phyloP scores from a whole-genome alignment of 2,329 filamentous ascomycete species.

The Aspergillus tamarii region DNA sequence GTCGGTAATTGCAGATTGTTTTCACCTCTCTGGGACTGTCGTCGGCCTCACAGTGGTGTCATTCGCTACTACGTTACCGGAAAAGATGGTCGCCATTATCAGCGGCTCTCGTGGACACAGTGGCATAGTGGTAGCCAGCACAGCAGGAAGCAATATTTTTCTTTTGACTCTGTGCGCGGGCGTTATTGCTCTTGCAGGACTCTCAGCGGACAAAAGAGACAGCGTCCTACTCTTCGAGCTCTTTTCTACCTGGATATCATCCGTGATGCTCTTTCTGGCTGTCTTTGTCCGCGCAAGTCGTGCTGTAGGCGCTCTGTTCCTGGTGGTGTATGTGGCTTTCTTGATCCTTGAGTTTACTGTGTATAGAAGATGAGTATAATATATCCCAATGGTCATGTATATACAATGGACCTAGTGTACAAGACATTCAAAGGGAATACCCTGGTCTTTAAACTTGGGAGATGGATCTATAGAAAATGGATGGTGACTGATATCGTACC shows the following conservation, averaged over 20 bases:
- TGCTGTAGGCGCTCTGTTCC: conserved; percentile 29
- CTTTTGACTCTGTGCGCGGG: conserved; percentile 55
- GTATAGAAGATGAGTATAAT: not conserved
- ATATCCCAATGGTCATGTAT: no score
- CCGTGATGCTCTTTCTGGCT: conserved; percentile 15
- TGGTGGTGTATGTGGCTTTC: conserved; percentile 39
- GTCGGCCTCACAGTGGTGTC: conserved; percentile 54
- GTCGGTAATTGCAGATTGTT: conserved; percentile 42
- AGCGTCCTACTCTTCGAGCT: conserved; percentile 30
- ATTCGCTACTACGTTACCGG: conserved; percentile 58
- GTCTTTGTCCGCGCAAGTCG: conserved; percentile 21
- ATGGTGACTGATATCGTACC: no score
- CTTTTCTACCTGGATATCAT: conserved; percentile 24
- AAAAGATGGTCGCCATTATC: conserved; percentile 56
- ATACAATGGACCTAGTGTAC: no score
- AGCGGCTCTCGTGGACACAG: conserved; percentile 51
- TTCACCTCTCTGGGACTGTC: conserved; percentile 50
- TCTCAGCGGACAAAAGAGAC: conserved; percentile 11
- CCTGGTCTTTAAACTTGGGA: no score
- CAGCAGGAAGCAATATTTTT: conserved; percentile 60
- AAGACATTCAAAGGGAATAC: no score
- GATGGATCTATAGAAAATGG: no score
- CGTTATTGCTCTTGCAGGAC: conserved; percentile 24
- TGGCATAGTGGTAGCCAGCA: conserved; percentile 57
- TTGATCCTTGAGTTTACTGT: conserved; percentile 39